phyloP scores from a whole-genome alignment of 768 basidiomycete species.

The Amanita rubescens region DNA sequence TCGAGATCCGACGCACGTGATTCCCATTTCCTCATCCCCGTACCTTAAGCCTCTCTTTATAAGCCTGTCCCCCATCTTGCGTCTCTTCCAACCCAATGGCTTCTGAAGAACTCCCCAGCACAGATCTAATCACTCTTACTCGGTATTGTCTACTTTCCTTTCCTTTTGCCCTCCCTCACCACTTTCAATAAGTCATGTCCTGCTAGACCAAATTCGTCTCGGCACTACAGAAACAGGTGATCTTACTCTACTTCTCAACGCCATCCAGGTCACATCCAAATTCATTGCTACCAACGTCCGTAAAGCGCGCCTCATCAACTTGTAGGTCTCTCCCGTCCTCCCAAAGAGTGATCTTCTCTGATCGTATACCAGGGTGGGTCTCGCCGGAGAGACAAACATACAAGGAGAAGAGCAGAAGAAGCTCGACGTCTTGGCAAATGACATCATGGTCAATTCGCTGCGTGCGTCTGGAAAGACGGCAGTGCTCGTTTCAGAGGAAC shows the following conservation, averaged over 20 bases:
- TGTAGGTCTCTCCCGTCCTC: conserved; percentile 45
- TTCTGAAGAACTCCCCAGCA: conserved; percentile 65
- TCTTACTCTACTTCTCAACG: conserved; percentile 87
- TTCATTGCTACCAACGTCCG: conserved; percentile 98
- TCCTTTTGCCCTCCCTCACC: conserved; percentile 7
- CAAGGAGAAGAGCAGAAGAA: conserved; percentile 99
- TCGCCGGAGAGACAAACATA: conserved; percentile 94
- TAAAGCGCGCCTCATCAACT: conserved; percentile 93
- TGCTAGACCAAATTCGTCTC: conserved; percentile 76
- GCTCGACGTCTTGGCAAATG: conserved; percentile 93
- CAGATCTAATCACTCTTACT: conserved; percentile 89
- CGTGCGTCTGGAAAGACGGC: conserved; percentile 95
- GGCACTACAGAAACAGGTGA: conserved; percentile 87
- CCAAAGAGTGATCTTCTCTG: conserved; percentile 5
- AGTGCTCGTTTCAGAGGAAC: conserved; percentile 94
- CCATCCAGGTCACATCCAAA: conserved; percentile 93
- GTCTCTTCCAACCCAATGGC: conserved; percentile 26
- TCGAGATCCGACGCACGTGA: background rate
- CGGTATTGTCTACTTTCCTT: conserved; percentile 48
- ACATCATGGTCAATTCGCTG: conserved; percentile 98
- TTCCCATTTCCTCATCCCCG: conserved; percentile 6
- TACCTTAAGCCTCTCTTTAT: conserved; percentile 11
- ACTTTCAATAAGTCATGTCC: conserved; percentile 67
- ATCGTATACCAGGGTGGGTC: conserved; percentile 62
- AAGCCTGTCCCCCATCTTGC: conserved; percentile 9